A percentile compares a stretch with the other conserved stretches of the same genome.
Evolutionary conservation across 495 filamentous ascomycete genomes (phyloP).

Genomic region (Talaromyces stipitatus): DNA sequence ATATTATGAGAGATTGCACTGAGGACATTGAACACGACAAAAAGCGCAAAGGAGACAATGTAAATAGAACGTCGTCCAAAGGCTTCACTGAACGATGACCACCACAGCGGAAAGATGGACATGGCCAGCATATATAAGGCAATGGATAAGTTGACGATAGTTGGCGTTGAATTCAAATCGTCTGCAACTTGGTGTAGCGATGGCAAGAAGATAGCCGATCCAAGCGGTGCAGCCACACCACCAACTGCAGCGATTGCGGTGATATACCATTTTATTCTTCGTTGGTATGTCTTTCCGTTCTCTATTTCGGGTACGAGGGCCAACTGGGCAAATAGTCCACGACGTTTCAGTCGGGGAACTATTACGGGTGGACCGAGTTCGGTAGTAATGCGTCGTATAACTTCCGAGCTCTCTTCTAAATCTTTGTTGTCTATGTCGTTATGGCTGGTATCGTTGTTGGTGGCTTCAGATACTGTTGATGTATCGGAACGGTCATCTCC

Average conservation of each 20-base stretch:
- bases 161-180: slow-evolving; percentile 58
- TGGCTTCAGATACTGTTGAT: not conserved
- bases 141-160: slow-evolving; percentile 73
- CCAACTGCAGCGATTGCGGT: slow-evolving; percentile 75
- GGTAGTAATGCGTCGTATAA: slow-evolving; percentile 9
- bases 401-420: not conserved
- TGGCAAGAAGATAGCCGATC: slow-evolving; percentile 77
- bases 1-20: slow-evolving; percentile 70
- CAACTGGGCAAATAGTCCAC: slow-evolving; percentile 68
- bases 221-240: slow-evolving; percentile 72
- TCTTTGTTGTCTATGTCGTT: not conserved
- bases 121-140: slow-evolving; percentile 86
- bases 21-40: slow-evolving; percentile 68
- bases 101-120: slow-evolving; percentile 91
- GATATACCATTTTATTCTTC: slow-evolving; percentile 74
- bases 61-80: slow-evolving; percentile 82
- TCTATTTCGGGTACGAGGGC: slow-evolving; percentile 78
- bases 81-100: slow-evolving; percentile 84
- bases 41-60: slow-evolving; percentile 71
- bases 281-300: slow-evolving; percentile 63
- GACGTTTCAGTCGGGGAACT: slow-evolving; percentile 58
- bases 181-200: slow-evolving; percentile 60
- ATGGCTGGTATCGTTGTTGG: not conserved
- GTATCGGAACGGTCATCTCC: not conserved
- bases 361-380: slow-evolving; percentile 22